Percentiles rank a stretch among this genome's conserved stretches.
Evolutionary conservation across 208 protist species (phyloP).

Genomic region (Naegleria lovaniensis): DNA sequence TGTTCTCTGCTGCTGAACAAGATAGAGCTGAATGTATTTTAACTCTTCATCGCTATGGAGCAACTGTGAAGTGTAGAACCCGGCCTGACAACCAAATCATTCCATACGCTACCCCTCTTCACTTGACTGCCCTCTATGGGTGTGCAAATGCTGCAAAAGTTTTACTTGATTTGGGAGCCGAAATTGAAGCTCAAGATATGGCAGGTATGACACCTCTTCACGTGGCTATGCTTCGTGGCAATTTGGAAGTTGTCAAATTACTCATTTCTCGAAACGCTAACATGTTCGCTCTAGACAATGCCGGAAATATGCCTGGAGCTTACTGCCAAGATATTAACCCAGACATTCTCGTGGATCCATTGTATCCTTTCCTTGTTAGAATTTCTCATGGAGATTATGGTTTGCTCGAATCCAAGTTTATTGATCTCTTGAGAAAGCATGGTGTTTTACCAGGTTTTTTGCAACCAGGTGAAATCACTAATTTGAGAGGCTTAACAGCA

Average conservation of each 20-base stretch:
- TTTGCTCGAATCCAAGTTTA: background rate
- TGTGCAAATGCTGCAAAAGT: background rate
- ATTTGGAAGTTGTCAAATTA: background rate
- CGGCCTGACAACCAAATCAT: slow-evolving; percentile 16
- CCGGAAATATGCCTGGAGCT: background rate
- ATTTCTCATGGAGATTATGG: background rate
- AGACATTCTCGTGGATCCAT: background rate
- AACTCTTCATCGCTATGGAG: background rate
- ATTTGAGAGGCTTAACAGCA: background rate
- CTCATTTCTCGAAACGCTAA: background rate
- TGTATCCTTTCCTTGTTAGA: background rate
- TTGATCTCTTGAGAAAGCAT: background rate
- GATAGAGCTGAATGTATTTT: background rate
- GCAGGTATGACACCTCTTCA: background rate
- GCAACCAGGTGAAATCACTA: background rate
- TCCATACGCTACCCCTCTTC: slow-evolving; percentile 15
- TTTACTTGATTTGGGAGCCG: slow-evolving; percentile 22
- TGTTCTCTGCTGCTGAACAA: background rate
- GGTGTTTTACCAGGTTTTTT: background rate
- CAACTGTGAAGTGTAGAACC: background rate
- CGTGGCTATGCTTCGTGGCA: background rate
- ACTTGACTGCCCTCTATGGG: slow-evolving; percentile 23
- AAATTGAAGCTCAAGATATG: background rate
- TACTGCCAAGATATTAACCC: background rate
- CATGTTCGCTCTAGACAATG: background rate